Base-by-base conservation (phyloP, 345 rosid genomes). In the Bruguiera parviflora region DNA sequence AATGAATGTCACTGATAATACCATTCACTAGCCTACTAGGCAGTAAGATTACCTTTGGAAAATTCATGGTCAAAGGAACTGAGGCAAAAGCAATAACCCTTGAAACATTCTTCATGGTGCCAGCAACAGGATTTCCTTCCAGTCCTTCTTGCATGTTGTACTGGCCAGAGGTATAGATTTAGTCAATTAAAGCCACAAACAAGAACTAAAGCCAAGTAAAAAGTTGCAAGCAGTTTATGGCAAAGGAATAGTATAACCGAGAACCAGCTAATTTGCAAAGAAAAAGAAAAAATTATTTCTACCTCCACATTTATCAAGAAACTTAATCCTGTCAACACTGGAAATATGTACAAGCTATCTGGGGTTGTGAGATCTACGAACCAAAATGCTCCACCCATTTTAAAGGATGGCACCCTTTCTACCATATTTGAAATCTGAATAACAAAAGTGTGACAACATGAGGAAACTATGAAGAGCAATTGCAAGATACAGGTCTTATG, bases 231-330 rank as follows among this genome's bases (percentile, higher is more conserved):
- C 9, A 7, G 22, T 31, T 39, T n/a, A 57, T 33, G 49, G 35
- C 0, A 29, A 47, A 35, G 43, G 19, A 24, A 24, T 61, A 15
- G 20, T 55, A 43, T 55, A 75, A 63, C 63, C 61, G 53, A 29
- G 58, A 28, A 57, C 62, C 4, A 1, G 6, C 2, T 22, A 43
- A 53, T 53, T 53, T 53, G 1, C 11, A 21, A 3, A 6, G 8
- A 20, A 53, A 53, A n/a, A 16, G 55, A 53, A 8, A 53, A 19
- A 52, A 51, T 6, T 6, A 53, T 6, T 20, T 7, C 20, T 84
- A 92, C 97, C 97, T 94, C 97, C 62, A 88, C 96, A 8, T 88
- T 86, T 73, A 88, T 78, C 84, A 77, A 87, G 84, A 91, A 91
- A 49, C 85, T 80, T 59, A 82, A 61, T 25, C 77, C 91, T 25